Conservation (phyloP, 2,329 filamentous ascomycete species). For the Zymoseptoria crescenta region DNA sequence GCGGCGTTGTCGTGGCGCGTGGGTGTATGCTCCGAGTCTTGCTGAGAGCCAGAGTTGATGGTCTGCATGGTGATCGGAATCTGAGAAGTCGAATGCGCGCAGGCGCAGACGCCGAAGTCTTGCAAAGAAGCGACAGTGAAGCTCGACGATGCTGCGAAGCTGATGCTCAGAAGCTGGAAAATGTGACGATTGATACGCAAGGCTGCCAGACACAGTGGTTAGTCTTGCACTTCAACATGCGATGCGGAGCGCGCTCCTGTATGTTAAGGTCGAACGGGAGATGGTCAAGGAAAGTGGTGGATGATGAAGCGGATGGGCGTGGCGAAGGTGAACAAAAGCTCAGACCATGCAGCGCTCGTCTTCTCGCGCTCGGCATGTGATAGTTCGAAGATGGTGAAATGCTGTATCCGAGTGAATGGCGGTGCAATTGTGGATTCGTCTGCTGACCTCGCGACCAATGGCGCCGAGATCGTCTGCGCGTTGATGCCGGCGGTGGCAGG, state of each 20-base stretch:
- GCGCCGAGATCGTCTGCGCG: no score
- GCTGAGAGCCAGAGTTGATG: not conserved
- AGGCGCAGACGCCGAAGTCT: no score
- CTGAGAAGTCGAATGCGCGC: not conserved
- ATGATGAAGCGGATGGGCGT: no score
- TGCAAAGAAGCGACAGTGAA: not conserved
- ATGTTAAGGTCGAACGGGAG: not conserved
- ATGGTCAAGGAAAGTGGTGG: no score
- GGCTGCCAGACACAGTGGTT: not conserved
- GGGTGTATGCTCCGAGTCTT: not conserved
- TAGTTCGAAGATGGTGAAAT: no score
- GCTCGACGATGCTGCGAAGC: not conserved
- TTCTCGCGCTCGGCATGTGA: not conserved
- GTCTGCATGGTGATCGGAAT: not conserved
- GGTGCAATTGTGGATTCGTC: no score
- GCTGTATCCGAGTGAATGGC: not conserved
- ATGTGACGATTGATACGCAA: not conserved
- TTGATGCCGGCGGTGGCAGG: no score
- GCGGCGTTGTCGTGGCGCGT: not conserved
- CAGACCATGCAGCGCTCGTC: not conserved
- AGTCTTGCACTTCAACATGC: not conserved
- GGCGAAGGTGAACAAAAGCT: not conserved
- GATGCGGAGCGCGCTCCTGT: not conserved
- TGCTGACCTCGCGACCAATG: no score
- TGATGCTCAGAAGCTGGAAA: not conserved